These are phyloP conservation scores for Gentiana macrophylla DNA, from an alignment of 257 asterid species.

Conservation along the genomic window DNA sequence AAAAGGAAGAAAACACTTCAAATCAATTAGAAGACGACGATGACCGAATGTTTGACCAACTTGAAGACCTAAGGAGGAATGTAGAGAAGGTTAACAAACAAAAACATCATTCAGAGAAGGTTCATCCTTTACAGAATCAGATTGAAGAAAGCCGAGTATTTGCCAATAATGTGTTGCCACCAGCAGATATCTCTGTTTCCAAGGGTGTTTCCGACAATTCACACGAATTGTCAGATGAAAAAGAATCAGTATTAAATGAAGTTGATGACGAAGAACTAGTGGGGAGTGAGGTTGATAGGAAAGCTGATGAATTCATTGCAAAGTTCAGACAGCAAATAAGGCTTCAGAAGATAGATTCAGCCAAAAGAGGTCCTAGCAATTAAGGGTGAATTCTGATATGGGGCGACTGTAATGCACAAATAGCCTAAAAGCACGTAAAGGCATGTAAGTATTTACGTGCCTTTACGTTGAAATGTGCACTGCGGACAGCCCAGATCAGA, in stretches of 20 bases:
- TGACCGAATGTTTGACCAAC: slow-evolving; percentile 14
- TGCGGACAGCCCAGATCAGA: too few relatives aligned
- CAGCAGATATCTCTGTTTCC: slow-evolving; percentile 16
- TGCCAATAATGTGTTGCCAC: slow-evolving; percentile 15
- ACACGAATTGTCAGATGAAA: slow-evolving; percentile 24
- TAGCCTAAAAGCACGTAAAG: too few relatives aligned
- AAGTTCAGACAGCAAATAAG: slow-evolving; percentile 86
- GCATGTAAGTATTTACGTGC: too few relatives aligned
- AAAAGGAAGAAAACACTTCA: slow-evolving; percentile 17
- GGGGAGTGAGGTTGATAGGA: slow-evolving; percentile 89
- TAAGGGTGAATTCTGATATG: not conserved
- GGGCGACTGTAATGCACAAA: not conserved
- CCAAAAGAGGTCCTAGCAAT: slow-evolving; percentile 12
- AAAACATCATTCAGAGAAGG: slow-evolving; percentile 15
- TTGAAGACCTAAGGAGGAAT: slow-evolving; percentile 17
- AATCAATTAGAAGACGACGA: slow-evolving; percentile 16
- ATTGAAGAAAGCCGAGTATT: slow-evolving; percentile 19
- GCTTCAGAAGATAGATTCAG: slow-evolving; percentile 56
- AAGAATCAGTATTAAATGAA: slow-evolving; percentile 13
- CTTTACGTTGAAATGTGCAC: too few relatives aligned
- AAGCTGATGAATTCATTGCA: slow-evolving; percentile 92
- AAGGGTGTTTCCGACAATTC: slow-evolving; percentile 19
- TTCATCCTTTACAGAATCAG: slow-evolving; percentile 23
- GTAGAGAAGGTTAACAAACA: slow-evolving; percentile 15
- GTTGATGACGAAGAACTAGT: slow-evolving; percentile 38